Base-by-base conservation (phyloP, 2,329 filamentous ascomycete species). In the Colletotrichum gloeosporioides region DNA sequence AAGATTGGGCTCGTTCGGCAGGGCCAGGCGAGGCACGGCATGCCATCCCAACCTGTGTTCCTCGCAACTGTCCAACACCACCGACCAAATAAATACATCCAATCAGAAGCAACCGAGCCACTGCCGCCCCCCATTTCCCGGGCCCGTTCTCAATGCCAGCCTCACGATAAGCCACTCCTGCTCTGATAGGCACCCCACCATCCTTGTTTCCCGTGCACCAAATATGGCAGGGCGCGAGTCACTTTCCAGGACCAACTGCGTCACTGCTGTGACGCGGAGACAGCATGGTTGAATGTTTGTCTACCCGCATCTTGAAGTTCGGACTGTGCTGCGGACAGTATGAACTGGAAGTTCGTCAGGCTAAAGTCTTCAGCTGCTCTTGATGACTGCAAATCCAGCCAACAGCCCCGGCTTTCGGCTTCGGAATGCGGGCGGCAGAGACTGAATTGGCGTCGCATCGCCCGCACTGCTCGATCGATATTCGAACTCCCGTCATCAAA, bases 1-100 rank as follows among this genome's bases (percentile, higher is more conserved):
- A 29, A 69, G 70, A 36, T 73, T 73, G 66, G 71, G 55, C 65
- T 62, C 36, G 32, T 73, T 63, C 55, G 31, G 49, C 55, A 59
- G 44, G 66, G 67, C 36, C 62, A 49, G 62, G 62, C 62, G 32
- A 63, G 32, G 29, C 25, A 32, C 16, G 15, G 34, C 36, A 22
- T 49, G 36, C 25, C 63, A 53, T 66, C 36, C 34, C 63, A 66
- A 65, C 62, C 32, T 32, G 18, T 29, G 25, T 63, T 22, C 61
- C 31, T 22, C 18, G 61, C 31, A 61, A 18, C 27, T 18, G 12
- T 31, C 59, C n/a, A 39, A 39, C 32, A 29, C 29, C 32, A 34
- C 32, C 32, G 29, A 53, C 44, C 44, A n/a, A 53, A 22, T 22
- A 22, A 13, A 4, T 53, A 13, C n/a, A n/a, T 53, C 62, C 62